Evolutionary conservation across 139 green algal species (phyloP).

Genomic region (Micromonas pusilla): DNA sequence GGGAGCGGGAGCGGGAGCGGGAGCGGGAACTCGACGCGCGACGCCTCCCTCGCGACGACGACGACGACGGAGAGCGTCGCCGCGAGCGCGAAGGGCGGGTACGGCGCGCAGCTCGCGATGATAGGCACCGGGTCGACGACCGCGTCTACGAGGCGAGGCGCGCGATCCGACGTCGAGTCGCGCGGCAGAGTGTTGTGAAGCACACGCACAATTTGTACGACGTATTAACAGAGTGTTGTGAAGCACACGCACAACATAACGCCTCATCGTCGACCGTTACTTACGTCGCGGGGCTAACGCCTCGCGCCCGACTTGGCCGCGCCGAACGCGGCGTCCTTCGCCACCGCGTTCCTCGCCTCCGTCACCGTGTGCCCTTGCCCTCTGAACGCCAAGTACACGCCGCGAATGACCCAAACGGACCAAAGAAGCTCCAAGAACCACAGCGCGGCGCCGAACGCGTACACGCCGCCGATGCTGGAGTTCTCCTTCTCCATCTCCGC

Average conservation of each 20-base stretch:
- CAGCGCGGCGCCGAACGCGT: not conserved
- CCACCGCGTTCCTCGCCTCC: not conserved
- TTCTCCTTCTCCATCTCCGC: not conserved
- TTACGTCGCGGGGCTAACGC: not conserved
- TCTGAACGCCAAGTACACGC: slow-evolving; percentile 10
- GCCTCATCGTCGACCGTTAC: no score
- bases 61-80: not conserved
- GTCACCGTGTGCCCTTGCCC: not conserved
- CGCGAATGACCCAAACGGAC: not conserved
- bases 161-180: no score
- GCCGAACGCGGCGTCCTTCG: not conserved
- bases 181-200: no score
- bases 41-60: no score
- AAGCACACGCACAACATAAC: no score
- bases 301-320: not conserved
- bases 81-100: not conserved
- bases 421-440: not conserved
- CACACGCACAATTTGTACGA: no score
- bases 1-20: no score
- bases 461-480: not conserved
- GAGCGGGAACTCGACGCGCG: no score
- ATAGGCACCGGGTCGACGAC: no score
- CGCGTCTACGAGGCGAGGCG: no score
- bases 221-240: no score
- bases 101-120: not conserved